Percentiles rank a stretch among this genome's conserved stretches.
Evolutionary conservation across 176 grass and related monocot species (phyloP).

Genomic region (Cymbopogon citratus): DNA sequence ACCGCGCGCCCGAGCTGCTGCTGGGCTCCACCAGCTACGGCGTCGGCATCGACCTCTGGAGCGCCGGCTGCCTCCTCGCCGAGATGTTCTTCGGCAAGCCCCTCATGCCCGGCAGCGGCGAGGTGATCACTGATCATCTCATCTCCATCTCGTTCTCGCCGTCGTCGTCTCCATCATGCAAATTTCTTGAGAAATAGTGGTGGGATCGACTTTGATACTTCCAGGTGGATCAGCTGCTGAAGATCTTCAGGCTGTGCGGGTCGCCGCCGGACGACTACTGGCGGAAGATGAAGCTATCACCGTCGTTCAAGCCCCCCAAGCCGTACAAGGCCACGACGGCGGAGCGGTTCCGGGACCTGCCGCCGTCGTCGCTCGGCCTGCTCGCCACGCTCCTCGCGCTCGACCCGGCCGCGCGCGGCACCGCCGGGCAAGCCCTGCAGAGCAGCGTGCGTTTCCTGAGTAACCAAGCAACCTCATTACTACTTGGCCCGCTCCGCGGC

Average conservation of each 20-base stretch:
- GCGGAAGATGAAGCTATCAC: conserved; percentile 38
- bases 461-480: background rate
- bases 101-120: conserved; percentile 20
- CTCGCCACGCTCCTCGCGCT: conserved; percentile 47
- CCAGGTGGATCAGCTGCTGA: conserved; percentile 56
- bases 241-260: conserved; percentile 55
- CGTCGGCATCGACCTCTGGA: conserved; percentile 52
- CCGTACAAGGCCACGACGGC: conserved; percentile 32
- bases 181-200: background rate
- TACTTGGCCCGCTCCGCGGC: background rate
- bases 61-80: conserved; percentile 47
- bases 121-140: background rate
- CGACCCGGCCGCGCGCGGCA: conserved; percentile 44
- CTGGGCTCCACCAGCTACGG: conserved; percentile 42
- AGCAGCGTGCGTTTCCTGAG: conserved; percentile 19
- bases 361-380: conserved; percentile 29
- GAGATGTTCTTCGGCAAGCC: conserved; percentile 50
- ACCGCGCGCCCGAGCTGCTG: conserved; percentile 42
- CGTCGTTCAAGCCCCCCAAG: conserved; percentile 31
- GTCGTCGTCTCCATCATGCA: background rate
- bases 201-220: background rate
- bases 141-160: background rate
- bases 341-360: conserved; percentile 42
- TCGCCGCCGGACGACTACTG: conserved; percentile 64
- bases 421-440: conserved; percentile 50